Evolutionary conservation across 192 early-diverging fungal species (phyloP).

Genomic region (Glomus cerebriforme): DNA sequence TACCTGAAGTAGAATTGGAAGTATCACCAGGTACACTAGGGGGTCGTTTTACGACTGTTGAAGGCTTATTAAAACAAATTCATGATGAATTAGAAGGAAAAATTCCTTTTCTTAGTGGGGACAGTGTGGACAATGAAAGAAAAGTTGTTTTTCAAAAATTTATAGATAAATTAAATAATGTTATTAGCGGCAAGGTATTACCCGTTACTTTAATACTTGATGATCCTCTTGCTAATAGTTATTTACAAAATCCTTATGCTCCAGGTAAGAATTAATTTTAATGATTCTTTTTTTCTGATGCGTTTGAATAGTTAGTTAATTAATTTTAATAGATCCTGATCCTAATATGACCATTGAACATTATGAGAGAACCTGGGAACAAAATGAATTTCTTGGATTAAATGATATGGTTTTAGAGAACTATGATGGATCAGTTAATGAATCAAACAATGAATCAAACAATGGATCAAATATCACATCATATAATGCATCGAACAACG

Average conservation of each 20-base stretch:
- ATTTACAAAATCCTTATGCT: conserved; percentile 90
- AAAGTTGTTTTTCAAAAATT: conserved; percentile 64
- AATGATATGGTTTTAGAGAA: conserved; percentile 84
- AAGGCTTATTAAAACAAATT: conserved; percentile 88
- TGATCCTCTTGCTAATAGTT: conserved; percentile 90
- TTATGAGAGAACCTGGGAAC: conserved; percentile 85
- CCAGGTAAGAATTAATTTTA: conserved; percentile 43
- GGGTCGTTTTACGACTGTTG: conserved; percentile 93
- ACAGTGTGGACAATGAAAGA: conserved; percentile 61
- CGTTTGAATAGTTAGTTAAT: background rate
- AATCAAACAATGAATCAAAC: background rate
- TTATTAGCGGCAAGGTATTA: conserved; percentile 55
- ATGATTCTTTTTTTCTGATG: background rate
- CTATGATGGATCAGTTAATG: conserved; percentile 50
- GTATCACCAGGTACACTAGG: conserved; percentile 87
- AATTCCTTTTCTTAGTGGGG: conserved; percentile 70
- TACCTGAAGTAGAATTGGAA: conserved; percentile 90
- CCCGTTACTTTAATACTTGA: conserved; percentile 72
- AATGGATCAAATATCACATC: too few relatives aligned
- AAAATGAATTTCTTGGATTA: conserved; percentile 85
- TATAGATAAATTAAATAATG: conserved; percentile 67
- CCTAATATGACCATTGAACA: conserved; percentile 89
- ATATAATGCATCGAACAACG: too few relatives aligned
- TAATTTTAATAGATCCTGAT: conserved; percentile 64
- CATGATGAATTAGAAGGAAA: conserved; percentile 77